phyloP scores from a whole-genome alignment of 352 stramenopile genomes.

The Aphanomyces euteiches region DNA sequence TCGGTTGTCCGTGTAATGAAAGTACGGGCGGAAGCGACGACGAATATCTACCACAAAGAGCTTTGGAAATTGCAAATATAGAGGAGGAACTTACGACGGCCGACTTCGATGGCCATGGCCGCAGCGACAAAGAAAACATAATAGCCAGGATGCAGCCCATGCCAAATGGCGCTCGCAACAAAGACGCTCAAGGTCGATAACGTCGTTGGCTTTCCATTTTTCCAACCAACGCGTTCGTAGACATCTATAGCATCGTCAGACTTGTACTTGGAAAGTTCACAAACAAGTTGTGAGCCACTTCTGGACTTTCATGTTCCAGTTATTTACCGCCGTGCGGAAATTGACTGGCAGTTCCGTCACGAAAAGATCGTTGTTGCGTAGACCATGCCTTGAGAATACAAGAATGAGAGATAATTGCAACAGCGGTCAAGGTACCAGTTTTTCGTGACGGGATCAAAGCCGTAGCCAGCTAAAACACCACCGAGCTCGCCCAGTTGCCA shows the following conservation, averaged over 20 bases:
- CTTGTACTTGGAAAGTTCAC: constrained; percentile 21
- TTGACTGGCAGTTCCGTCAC: constrained; percentile 75
- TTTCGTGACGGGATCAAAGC: background rate
- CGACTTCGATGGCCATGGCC: constrained; percentile 83
- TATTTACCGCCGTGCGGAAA: constrained; percentile 81
- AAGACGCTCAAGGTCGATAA: constrained; percentile 75
- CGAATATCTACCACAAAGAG: constrained; percentile 46
- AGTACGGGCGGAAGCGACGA: constrained; percentile 68
- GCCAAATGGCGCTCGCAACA: constrained; percentile 80
- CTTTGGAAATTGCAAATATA: background rate
- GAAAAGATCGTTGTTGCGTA: constrained; percentile 82
- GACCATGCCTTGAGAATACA: constrained; percentile 53
- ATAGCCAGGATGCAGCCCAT: constrained; percentile 82
- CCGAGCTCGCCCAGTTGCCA: constrained; percentile 78
- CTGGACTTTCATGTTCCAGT: constrained; percentile 84
- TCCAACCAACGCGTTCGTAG: constrained; percentile 76
- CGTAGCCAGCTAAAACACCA: constrained; percentile 55
- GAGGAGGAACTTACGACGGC: constrained; percentile 46
- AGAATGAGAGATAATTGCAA: background rate
- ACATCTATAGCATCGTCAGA: constrained; percentile 46
- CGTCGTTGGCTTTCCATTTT: constrained; percentile 69
- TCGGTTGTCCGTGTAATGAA: constrained; percentile 84
- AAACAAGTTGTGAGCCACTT: constrained; percentile 83
- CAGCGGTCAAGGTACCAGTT: constrained; percentile 22
- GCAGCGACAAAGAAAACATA: constrained; percentile 85